These are phyloP conservation scores for Pseudonitzschia multiseries DNA, from an alignment of 108 stramenopile species.

Conservation along the genomic window DNA sequence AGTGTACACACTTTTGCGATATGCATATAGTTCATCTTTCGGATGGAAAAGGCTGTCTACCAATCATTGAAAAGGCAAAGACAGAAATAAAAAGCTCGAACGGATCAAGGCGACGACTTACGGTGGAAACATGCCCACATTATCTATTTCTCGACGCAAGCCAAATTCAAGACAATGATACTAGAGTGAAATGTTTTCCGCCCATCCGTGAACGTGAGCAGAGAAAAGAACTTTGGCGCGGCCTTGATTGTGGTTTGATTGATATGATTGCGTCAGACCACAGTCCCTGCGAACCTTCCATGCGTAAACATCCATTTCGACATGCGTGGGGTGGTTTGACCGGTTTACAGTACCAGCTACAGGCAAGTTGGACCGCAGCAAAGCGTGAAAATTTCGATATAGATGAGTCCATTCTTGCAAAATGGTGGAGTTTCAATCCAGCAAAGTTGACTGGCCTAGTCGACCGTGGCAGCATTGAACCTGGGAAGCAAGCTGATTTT, in stretches of 20 bases:
- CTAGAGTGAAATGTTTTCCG: conserved; percentile 45
- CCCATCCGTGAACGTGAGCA: conserved; percentile 37
- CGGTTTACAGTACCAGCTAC: conserved; percentile 48
- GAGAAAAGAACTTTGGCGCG: conserved; percentile 32
- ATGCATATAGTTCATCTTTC: conserved; percentile 52
- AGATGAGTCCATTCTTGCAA: conserved; percentile 15
- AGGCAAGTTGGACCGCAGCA: conserved; percentile 28
- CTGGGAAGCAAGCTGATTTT: conserved; percentile 35
- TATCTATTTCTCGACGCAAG: conserved; percentile 41
- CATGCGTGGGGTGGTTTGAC: conserved; percentile 51
- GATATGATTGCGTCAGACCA: conserved; percentile 55
- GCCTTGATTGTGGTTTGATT: conserved; percentile 23
- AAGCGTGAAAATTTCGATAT: conserved; percentile 10
- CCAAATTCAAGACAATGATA: conserved; percentile 31
- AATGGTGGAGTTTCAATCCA: conserved; percentile 44
- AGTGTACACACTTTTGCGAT: conserved; percentile 27
- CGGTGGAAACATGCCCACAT: conserved; percentile 52
- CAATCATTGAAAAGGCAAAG: conserved; percentile 34
- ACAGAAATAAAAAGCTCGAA: not conserved
- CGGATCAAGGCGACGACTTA: conserved; percentile 10
- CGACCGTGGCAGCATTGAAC: conserved; percentile 25
- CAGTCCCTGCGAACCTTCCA: conserved; percentile 43
- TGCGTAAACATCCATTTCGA: conserved; percentile 18
- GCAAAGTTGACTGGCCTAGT: conserved; percentile 31
- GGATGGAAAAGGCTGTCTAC: conserved; percentile 40